These are phyloP conservation scores for Kodamaea fungicola DNA, from an alignment of 1,139 yeast genomes.

Conservation along the genomic window DNA sequence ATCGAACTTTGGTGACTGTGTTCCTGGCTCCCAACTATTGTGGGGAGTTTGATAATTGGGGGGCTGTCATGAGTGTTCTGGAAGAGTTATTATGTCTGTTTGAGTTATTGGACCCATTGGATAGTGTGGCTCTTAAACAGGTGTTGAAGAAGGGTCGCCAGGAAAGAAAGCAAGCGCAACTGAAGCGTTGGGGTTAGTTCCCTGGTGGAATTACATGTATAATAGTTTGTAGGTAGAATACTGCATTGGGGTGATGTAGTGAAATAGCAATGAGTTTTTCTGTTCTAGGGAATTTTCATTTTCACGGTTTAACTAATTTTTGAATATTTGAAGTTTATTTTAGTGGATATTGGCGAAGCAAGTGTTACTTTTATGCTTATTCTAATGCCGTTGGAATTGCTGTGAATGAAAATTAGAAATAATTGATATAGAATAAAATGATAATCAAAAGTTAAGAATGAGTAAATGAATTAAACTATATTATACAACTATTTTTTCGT, in stretches of 20 bases:
- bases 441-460: too few relatives aligned
- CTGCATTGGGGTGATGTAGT: too few relatives aligned
- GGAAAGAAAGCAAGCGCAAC: conserved; percentile 62
- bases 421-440: too few relatives aligned
- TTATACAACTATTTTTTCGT: too few relatives aligned
- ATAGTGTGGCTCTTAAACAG: conserved; percentile 87
- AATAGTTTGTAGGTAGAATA: background rate
- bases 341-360: too few relatives aligned
- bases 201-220: conserved; percentile 7
- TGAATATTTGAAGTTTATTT: too few relatives aligned
- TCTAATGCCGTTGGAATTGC: too few relatives aligned
- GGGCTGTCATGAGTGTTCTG: conserved; percentile 96
- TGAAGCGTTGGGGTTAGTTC: conserved; percentile 11
- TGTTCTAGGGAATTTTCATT: background rate
- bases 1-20: conserved; percentile 88
- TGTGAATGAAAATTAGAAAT: too few relatives aligned
- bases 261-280: background rate
- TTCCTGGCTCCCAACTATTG: conserved; percentile 97
- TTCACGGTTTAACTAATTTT: background rate
- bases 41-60: conserved; percentile 99
- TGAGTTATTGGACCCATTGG: conserved; percentile 90
- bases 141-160: conserved; percentile 86
- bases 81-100: conserved; percentile 90
- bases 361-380: too few relatives aligned
- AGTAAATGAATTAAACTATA: too few relatives aligned